Percentiles rank a stretch among this genome's conserved stretches.
phyloP scores from a whole-genome alignment of 352 stramenopile genomes.

The Globisporangium emineosum region DNA sequence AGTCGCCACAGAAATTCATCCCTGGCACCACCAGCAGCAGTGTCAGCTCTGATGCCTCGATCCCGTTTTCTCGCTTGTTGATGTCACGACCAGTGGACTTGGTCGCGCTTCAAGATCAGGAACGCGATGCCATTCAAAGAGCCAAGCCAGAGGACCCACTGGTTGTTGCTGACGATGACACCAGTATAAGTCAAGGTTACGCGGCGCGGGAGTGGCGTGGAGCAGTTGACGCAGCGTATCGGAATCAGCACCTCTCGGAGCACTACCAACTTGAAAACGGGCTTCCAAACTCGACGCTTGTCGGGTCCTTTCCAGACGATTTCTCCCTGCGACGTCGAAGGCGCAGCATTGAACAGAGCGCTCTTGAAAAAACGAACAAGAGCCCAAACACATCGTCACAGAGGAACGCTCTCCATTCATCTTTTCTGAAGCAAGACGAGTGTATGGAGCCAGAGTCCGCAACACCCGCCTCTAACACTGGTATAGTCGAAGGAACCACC shows the following conservation, averaged over 20 bases:
- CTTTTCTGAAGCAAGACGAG: conserved; percentile 6
- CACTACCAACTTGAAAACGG: conserved; percentile 36
- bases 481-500: neutral
- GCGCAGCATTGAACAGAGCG: neutral
- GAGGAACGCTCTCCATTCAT: neutral
- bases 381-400: neutral
- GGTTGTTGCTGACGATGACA: neutral
- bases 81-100: conserved; percentile 27
- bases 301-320: conserved; percentile 44
- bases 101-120: conserved; percentile 14
- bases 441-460: conserved; percentile 1
- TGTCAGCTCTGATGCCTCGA: conserved; percentile 7
- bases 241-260: conserved; percentile 30
- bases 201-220: neutral
- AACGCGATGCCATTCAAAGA: neutral
- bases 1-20: conserved; percentile 15
- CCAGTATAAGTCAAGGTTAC: neutral
- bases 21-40: neutral
- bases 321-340: conserved; percentile 2
- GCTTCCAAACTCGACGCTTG: conserved; percentile 20
- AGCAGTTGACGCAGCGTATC: conserved; percentile 25
- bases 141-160: neutral
- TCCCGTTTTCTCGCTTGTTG: conserved; percentile 30
- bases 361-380: neutral
- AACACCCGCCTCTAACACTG: neutral